Conservation (phyloP, 1,284 basidiomycete species). For the Xerocomus cyaneibrunnescens region DNA sequence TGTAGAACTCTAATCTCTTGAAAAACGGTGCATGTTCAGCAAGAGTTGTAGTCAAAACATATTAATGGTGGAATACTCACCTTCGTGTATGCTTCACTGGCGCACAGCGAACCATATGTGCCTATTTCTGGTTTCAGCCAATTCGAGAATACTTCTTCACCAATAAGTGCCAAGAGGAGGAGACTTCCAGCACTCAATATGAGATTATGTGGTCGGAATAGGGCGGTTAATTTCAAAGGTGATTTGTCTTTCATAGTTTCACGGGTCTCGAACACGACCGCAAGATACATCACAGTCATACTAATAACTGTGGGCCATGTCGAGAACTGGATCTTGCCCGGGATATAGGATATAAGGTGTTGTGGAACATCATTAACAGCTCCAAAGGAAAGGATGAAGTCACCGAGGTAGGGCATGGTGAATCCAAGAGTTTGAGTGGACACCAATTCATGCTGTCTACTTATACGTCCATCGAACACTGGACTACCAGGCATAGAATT, state of each 20-base stretch:
- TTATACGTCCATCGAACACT: slow-evolving; percentile 9
- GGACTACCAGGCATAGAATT: too few species aligned
- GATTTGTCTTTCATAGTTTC: slow-evolving; percentile 79
- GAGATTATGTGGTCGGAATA: slow-evolving; percentile 92
- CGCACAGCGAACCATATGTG: slow-evolving; percentile 77
- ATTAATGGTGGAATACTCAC: slow-evolving; percentile 45
- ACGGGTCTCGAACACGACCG: slow-evolving; percentile 83
- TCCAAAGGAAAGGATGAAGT: slow-evolving; percentile 56
- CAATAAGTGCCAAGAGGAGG: slow-evolving; percentile 77
- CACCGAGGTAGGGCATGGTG: slow-evolving; percentile 68
- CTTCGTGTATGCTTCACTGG: slow-evolving; percentile 73
- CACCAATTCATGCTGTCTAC: neutral
- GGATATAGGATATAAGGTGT: slow-evolving; percentile 64
- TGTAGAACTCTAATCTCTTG: slow-evolving; percentile 82
- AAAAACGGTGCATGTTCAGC: neutral
- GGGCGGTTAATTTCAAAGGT: slow-evolving; percentile 73
- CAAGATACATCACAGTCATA: slow-evolving; percentile 77
- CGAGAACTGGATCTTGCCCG: slow-evolving; percentile 74
- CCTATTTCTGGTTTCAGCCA: slow-evolving; percentile 71
- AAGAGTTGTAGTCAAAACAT: slow-evolving; percentile 6
- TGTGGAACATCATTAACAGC: slow-evolving; percentile 53
- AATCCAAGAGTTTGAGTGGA: neutral
- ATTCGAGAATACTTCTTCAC: slow-evolving; percentile 84
- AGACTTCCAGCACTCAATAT: slow-evolving; percentile 79
- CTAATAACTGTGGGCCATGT: slow-evolving; percentile 70